Evolutionary conservation across 2,329 filamentous ascomycete species (phyloP).

Genomic region (Acrodontium crateriforme): DNA sequence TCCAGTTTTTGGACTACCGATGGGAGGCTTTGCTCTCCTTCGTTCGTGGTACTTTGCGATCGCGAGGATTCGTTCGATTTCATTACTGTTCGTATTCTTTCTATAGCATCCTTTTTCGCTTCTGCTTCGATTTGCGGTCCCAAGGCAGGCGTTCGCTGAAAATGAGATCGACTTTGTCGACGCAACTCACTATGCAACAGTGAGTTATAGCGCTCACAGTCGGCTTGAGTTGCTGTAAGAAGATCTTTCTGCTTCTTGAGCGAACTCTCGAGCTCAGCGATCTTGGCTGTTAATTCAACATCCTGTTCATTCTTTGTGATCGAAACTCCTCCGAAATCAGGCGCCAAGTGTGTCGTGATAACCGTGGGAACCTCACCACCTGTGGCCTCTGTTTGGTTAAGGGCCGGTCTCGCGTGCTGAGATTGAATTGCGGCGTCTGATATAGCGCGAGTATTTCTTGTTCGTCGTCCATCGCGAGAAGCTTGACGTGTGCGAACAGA

Average conservation of each 20-base stretch:
- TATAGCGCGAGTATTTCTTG: conserved; percentile 1
- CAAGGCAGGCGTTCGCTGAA: conserved; percentile 3
- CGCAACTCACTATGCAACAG: conserved; percentile 29
- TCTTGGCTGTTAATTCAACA: not conserved
- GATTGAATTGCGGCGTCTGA: conserved; percentile 2
- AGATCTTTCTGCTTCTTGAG: conserved; percentile 3
- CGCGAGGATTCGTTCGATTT: not conserved
- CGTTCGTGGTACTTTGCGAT: not conserved
- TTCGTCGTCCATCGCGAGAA: not conserved
- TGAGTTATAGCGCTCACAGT: conserved; percentile 27
- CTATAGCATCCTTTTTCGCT: conserved; percentile 2
- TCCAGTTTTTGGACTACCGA: too few relatives aligned
- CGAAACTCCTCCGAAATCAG: too few relatives aligned
- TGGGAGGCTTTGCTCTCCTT: too few relatives aligned
- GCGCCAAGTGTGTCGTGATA: not conserved
- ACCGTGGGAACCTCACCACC: too few relatives aligned
- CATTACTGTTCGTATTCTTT: conserved; percentile 1
- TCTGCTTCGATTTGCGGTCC: conserved; percentile 9
- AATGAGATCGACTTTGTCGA: conserved; percentile 18
- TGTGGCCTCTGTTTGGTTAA: not conserved
- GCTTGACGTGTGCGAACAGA: not conserved
- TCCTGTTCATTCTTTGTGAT: conserved; percentile 1
- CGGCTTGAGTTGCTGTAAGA: conserved; percentile 13
- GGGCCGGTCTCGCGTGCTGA: not conserved
- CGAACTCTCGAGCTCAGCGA: conserved; percentile 1